These are phyloP conservation scores for Phytophthora melonis DNA, from an alignment of 352 stramenopile species.

Conservation along the genomic window DNA sequence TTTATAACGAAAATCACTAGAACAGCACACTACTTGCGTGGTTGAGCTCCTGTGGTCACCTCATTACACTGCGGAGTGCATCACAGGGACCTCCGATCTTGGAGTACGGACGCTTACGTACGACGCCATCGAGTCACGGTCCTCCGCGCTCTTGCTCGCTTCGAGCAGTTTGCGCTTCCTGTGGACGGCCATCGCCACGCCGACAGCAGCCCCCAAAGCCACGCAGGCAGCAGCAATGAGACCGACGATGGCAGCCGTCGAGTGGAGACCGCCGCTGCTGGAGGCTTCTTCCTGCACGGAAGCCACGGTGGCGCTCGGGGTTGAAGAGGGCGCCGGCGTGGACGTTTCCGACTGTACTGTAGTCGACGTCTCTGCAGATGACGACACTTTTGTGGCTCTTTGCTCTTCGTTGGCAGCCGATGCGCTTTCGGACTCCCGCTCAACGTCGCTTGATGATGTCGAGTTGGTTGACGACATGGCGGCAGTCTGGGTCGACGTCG, in stretches of 20 bases:
- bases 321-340: slow-evolving; percentile 13
- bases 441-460: slow-evolving; percentile 7
- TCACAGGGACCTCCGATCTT: slow-evolving; percentile 25
- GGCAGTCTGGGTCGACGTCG: neutral
- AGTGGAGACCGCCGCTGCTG: slow-evolving; percentile 16
- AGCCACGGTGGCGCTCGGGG: slow-evolving; percentile 11
- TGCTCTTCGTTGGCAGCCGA: slow-evolving; percentile 13
- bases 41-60: too few species aligned
- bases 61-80: slow-evolving; percentile 19
- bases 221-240: slow-evolving; percentile 33
- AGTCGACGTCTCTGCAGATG: slow-evolving; percentile 9
- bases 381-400: slow-evolving; percentile 2
- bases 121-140: slow-evolving; percentile 24
- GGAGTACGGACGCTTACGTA: slow-evolving; percentile 30
- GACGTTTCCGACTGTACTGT: slow-evolving; percentile 11
- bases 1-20: too few species aligned
- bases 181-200: slow-evolving; percentile 22
- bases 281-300: slow-evolving; percentile 34
- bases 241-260: slow-evolving; percentile 22
- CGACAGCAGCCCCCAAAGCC: slow-evolving; percentile 20
- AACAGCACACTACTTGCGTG: too few species aligned
- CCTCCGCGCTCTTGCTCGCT: slow-evolving; percentile 26
- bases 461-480: slow-evolving; percentile 4
- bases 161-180: slow-evolving; percentile 41
- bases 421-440: slow-evolving; percentile 8